phyloP scores from a whole-genome alignment of 768 basidiomycete genomes.

The Tylopilus rubrobrunneus region DNA sequence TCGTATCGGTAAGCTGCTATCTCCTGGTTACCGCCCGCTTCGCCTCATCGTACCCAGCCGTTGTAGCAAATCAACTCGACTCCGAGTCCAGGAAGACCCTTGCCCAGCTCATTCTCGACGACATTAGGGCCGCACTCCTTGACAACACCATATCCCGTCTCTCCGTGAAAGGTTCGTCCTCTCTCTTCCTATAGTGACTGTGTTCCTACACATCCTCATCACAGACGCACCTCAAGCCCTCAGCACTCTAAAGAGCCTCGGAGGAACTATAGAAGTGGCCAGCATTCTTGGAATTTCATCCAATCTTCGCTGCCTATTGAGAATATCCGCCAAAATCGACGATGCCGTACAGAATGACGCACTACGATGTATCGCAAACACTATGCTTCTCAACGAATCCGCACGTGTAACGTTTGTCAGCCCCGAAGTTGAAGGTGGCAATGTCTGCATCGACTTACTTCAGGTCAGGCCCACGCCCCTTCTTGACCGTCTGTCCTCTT shows the following conservation, averaged over 20 bases:
- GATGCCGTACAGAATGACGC: constrained; percentile 63
- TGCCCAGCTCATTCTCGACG: constrained; percentile 54
- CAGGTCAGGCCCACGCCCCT: constrained; percentile 40
- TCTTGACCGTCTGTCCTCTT: constrained; percentile 15
- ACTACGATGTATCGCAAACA: constrained; percentile 75
- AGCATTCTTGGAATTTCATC: constrained; percentile 48
- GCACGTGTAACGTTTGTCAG: constrained; percentile 56
- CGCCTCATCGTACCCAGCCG: constrained; percentile 13
- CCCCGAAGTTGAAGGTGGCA: constrained; percentile 61
- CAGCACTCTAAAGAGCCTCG: constrained; percentile 69
- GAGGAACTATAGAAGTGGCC: constrained; percentile 67
- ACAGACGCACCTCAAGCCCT: constrained; percentile 68
- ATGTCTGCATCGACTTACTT: constrained; percentile 49
- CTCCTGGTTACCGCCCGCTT: constrained; percentile 4
- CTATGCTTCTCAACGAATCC: constrained; percentile 62
- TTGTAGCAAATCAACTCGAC: constrained; percentile 28
- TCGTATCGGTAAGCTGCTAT: constrained; percentile 9
- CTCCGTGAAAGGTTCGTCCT: constrained; percentile 48
- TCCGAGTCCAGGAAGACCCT: constrained; percentile 48
- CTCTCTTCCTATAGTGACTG: neutral
- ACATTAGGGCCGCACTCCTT: constrained; percentile 41
- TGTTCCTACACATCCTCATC: neutral
- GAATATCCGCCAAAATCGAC: constrained; percentile 48
- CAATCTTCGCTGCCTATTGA: constrained; percentile 57
- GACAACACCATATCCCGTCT: constrained; percentile 46